Evolutionary conservation across 179 eudicot genomes (phyloP).

Genomic region (Kewa caespitosa): DNA sequence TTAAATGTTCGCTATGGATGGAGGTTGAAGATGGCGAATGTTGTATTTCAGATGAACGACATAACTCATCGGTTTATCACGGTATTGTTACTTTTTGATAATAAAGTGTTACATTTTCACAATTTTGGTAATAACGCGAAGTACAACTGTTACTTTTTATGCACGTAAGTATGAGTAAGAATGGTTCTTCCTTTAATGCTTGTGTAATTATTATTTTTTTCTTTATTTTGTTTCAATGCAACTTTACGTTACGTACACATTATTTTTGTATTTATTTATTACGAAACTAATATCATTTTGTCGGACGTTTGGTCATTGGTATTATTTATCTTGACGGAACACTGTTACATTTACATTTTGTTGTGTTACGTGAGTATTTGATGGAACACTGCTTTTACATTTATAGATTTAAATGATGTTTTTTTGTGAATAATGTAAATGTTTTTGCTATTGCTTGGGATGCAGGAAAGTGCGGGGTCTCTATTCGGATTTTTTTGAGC

Average conservation of each 20-base stretch:
- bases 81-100: too few species aligned
- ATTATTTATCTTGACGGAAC: too few species aligned
- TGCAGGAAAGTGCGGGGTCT: background rate
- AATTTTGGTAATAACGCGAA: background rate
- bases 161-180: background rate
- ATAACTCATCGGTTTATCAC: too few species aligned
- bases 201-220: background rate
- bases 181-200: background rate
- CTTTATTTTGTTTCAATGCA: background rate
- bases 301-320: too few species aligned
- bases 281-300: too few species aligned
- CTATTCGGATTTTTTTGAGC: background rate
- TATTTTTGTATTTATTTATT: too few species aligned
- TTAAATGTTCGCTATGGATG: too few species aligned
- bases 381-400: too few species aligned
- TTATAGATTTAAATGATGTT: too few species aligned
- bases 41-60: background rate
- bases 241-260: too few species aligned
- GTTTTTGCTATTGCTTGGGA: background rate
- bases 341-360: too few species aligned
- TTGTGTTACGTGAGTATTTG: too few species aligned
- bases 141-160: background rate
- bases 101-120: background rate
- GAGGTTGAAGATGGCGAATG: background rate
- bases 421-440: background rate